phyloP scores from a whole-genome alignment of 331 rosid species.

The Quercus phellos region DNA sequence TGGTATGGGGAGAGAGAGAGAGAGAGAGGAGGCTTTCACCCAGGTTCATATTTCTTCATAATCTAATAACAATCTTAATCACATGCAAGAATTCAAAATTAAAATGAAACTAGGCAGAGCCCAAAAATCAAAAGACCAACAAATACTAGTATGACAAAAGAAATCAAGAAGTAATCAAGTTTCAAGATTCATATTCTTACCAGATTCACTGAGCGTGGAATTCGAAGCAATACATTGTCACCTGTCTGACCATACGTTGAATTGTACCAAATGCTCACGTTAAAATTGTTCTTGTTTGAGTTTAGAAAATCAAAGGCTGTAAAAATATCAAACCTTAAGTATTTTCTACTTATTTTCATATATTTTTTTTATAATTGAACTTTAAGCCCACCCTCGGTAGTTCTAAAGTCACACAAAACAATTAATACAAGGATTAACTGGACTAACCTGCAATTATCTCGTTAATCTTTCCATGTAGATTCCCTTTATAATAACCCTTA shows the following conservation, averaged over 20 bases:
- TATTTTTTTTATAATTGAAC: too few species aligned
- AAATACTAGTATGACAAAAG: too few species aligned
- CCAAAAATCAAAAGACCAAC: too few species aligned
- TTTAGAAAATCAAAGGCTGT: neutral
- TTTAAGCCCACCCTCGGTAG: too few species aligned
- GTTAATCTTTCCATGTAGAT: neutral
- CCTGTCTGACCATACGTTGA: neutral
- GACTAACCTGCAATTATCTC: neutral
- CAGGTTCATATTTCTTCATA: too few species aligned
- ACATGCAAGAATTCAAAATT: too few species aligned
- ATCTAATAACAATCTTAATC: too few species aligned
- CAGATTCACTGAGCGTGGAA: neutral
- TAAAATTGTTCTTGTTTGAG: neutral
- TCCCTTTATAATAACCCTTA: neutral
- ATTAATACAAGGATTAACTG: neutral
- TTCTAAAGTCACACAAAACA: neutral
- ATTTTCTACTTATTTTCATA: neutral
- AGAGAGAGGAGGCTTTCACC: too few species aligned
- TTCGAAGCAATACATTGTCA: neutral
- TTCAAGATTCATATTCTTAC: neutral
- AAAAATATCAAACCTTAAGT: neutral
- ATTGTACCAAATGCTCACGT: neutral
- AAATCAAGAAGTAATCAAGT: neutral
- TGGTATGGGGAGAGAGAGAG: too few species aligned
- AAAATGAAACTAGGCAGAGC: too few species aligned